Evolutionary conservation across 805 yeast species (phyloP).

Genomic region (Kluyveromyces nonfermentans): DNA sequence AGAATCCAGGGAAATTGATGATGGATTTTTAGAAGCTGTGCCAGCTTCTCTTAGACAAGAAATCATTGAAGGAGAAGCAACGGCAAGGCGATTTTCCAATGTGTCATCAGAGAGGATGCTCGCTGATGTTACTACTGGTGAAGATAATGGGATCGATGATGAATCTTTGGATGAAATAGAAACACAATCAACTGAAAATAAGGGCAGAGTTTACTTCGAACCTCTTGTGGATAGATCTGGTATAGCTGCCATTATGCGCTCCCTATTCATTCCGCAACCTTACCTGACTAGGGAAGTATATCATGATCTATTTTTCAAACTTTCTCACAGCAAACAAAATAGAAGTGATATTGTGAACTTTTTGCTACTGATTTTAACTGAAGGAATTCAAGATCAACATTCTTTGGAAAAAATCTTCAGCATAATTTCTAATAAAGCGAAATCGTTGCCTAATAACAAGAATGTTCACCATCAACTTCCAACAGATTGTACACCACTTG

Average conservation of each 20-base stretch:
- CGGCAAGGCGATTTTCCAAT: conserved; percentile 32
- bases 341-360: conserved; percentile 65
- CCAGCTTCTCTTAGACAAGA: conserved; percentile 60
- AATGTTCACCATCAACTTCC: conserved; percentile 34
- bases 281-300: conserved; percentile 52
- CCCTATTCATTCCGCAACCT: conserved; percentile 65
- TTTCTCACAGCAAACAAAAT: conserved; percentile 72
- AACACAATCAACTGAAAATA: conserved; percentile 4
- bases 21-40: conserved; percentile 70
- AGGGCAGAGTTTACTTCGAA: conserved; percentile 37
- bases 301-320: conserved; percentile 52
- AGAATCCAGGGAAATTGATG: conserved; percentile 58
- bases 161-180: conserved; percentile 8
- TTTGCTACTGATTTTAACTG: conserved; percentile 60
- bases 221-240: conserved; percentile 72
- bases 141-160: conserved; percentile 11
- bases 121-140: conserved; percentile 9
- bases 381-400: conserved; percentile 55
- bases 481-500: conserved; percentile 52
- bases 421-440: conserved; percentile 45
- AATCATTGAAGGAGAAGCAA: conserved; percentile 48
- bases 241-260: conserved; percentile 58
- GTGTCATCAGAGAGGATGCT: conserved; percentile 5
- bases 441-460: conserved; percentile 13
- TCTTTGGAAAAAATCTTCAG: conserved; percentile 54